phyloP scores from a whole-genome alignment of 805 yeast species.

The Saccharomyces eubayanus region DNA sequence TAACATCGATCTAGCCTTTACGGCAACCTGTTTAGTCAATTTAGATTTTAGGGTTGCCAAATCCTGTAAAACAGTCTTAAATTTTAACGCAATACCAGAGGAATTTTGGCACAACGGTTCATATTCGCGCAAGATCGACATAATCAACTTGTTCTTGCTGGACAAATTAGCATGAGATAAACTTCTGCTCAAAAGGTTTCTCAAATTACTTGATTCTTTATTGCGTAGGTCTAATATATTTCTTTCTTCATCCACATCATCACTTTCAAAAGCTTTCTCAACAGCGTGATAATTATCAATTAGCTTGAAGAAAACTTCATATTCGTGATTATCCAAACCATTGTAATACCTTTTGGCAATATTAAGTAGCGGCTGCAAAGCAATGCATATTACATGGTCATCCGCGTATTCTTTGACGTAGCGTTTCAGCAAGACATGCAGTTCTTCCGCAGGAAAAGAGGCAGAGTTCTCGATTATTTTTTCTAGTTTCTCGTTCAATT shows the following conservation, averaged over 20 bases:
- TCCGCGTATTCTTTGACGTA: conserved; percentile 34
- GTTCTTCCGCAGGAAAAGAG: not conserved
- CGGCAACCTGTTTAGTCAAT: conserved; percentile 84
- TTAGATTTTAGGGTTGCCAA: conserved; percentile 86
- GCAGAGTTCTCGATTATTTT: conserved; percentile 58
- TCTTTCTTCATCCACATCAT: conserved; percentile 75
- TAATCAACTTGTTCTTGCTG: conserved; percentile 81
- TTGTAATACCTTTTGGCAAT: conserved; percentile 61
- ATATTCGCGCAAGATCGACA: conserved; percentile 76
- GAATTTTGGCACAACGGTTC: conserved; percentile 69
- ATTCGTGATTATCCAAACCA: conserved; percentile 83
- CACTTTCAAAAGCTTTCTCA: conserved; percentile 71
- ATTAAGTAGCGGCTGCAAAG: conserved; percentile 63
- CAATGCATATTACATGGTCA: conserved; percentile 38
- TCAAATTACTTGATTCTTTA: conserved; percentile 67
- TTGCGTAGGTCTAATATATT: conserved; percentile 83
- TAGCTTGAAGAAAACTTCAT: conserved; percentile 58
- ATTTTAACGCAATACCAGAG: conserved; percentile 55
- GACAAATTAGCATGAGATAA: conserved; percentile 90
- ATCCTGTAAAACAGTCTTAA: conserved; percentile 64
- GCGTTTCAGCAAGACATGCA: not conserved
- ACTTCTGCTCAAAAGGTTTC: conserved; percentile 60
- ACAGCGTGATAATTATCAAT: conserved; percentile 65
- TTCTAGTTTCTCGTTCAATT: conserved; percentile 59
- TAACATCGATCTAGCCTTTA: conserved; percentile 90